Conservation (phyloP, 441 rosid genomes). For the Raphanus hybrid region DNA sequence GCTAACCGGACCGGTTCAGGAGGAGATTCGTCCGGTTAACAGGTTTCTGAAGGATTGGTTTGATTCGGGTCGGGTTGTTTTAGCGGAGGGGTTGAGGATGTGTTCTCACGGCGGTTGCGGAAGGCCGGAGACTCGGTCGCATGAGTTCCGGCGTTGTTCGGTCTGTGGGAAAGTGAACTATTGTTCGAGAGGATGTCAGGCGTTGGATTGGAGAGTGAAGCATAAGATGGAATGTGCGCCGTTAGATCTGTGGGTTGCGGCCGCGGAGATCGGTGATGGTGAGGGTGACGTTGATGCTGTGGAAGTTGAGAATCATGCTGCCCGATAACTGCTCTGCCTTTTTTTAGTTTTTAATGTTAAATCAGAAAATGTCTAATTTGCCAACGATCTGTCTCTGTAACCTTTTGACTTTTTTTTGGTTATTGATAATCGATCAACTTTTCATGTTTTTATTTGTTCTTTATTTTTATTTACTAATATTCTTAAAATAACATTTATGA, state of each 20-base stretch:
- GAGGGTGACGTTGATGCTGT: slow-evolving; percentile 42
- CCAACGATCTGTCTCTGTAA: slow-evolving; percentile 16
- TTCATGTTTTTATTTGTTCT: background rate
- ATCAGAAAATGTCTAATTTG: slow-evolving; percentile 14
- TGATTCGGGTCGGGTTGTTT: slow-evolving; percentile 39
- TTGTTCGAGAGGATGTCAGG: slow-evolving; percentile 90
- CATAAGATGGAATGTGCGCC: slow-evolving; percentile 76
- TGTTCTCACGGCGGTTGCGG: slow-evolving; percentile 86
- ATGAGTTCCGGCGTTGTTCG: slow-evolving; percentile 85
- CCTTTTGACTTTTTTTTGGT: background rate
- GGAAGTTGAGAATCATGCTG: slow-evolving; percentile 32
- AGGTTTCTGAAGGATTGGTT: slow-evolving; percentile 78
- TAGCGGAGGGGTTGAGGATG: slow-evolving; percentile 49
- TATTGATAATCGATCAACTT: background rate
- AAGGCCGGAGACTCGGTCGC: slow-evolving; percentile 75
- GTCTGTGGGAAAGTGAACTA: slow-evolving; percentile 84
- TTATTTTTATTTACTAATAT: background rate
- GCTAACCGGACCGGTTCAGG: slow-evolving; percentile 58
- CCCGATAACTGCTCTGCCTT: slow-evolving; percentile 14
- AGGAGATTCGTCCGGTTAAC: slow-evolving; percentile 73
- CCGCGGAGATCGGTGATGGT: slow-evolving; percentile 30
- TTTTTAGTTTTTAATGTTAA: background rate
- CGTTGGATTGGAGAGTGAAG: slow-evolving; percentile 81
- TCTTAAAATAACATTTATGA: background rate
- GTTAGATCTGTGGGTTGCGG: slow-evolving; percentile 48